Percentiles rank a stretch among this genome's conserved stretches.
phyloP scores from a whole-genome alignment of 768 basidiomycete species.

The Psilocybe cyanescens region DNA sequence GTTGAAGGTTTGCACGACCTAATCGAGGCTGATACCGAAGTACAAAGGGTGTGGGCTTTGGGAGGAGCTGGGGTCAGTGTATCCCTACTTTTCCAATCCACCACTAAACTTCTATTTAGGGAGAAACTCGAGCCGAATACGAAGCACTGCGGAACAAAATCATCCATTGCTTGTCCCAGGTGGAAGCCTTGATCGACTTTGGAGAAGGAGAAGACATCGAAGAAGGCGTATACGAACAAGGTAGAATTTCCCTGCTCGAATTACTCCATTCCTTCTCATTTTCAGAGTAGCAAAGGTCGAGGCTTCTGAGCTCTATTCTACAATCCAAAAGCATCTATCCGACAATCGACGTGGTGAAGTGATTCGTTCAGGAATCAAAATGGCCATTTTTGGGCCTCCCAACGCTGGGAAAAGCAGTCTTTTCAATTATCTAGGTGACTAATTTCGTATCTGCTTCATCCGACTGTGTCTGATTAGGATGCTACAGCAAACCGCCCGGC shows the following conservation, averaged over 20 bases:
- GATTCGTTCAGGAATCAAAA: slow-evolving; percentile 76
- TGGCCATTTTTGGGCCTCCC: slow-evolving; percentile 91
- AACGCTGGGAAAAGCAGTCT: slow-evolving; percentile 95
- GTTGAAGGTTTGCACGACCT: slow-evolving; percentile 89
- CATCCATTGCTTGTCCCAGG: slow-evolving; percentile 72
- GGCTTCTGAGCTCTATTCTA: slow-evolving; percentile 49
- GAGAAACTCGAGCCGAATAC: slow-evolving; percentile 59
- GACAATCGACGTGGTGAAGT: slow-evolving; percentile 85
- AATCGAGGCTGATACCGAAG: slow-evolving; percentile 87
- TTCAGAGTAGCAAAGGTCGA: slow-evolving; percentile 45
- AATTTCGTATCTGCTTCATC: slow-evolving; percentile 18
- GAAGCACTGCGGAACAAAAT: slow-evolving; percentile 68
- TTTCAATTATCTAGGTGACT: slow-evolving; percentile 78
- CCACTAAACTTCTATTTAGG: slow-evolving; percentile 46
- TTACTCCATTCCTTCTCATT: not conserved
- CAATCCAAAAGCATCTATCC: slow-evolving; percentile 59
- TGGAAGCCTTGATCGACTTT: slow-evolving; percentile 93
- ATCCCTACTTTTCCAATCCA: not conserved
- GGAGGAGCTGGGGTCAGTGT: slow-evolving; percentile 65
- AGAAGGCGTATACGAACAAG: slow-evolving; percentile 75
- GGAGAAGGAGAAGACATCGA: slow-evolving; percentile 92
- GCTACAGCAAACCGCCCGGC: slow-evolving; percentile 79
- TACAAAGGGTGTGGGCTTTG: slow-evolving; percentile 75
- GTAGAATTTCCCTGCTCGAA: slow-evolving; percentile 36
- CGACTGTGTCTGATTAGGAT: not conserved